Evolutionary conservation across 2,329 filamentous ascomycete genomes (phyloP).

Genomic region (Fonsecaea nubica): DNA sequence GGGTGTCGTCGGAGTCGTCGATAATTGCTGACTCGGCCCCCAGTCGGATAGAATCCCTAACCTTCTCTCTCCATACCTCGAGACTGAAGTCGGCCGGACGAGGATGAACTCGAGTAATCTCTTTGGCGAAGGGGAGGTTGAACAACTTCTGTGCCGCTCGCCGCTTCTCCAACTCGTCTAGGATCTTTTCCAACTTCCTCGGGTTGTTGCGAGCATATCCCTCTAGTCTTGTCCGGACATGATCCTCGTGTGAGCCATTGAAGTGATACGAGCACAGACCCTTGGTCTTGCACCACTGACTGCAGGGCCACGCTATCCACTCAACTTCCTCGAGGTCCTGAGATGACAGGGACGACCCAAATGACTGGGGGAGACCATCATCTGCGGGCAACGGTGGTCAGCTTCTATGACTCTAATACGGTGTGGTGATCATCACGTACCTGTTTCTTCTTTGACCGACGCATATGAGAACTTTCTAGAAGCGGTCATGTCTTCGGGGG

Average conservation of each 20-base stretch:
- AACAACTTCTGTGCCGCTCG: conserved; percentile 36
- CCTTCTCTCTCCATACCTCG: conserved; percentile 37
- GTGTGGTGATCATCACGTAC: conserved; percentile 24
- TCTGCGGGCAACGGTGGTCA: conserved; percentile 24
- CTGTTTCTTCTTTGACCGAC: conserved; percentile 39
- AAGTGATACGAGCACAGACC: conserved; percentile 37
- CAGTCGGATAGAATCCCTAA: conserved; percentile 32
- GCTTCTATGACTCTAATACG: not conserved
- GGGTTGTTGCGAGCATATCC: conserved; percentile 38
- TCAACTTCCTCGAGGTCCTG: conserved; percentile 37
- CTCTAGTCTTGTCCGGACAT: conserved; percentile 33
- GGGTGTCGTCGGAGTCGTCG: conserved; percentile 33
- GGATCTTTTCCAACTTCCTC: conserved; percentile 37
- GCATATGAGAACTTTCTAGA: conserved; percentile 41
- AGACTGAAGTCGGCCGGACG: conserved; percentile 34
- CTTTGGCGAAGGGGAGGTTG: conserved; percentile 35
- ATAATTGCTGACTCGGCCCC: conserved; percentile 27
- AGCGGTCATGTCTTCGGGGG: conserved; percentile 33
- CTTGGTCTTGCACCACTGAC: conserved; percentile 38
- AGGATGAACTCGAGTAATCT: conserved; percentile 33
- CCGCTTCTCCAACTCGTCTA: conserved; percentile 38
- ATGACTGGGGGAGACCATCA: conserved; percentile 39
- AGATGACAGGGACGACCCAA: conserved; percentile 38
- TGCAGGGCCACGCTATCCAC: conserved; percentile 40
- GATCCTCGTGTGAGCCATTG: conserved; percentile 35